These are phyloP conservation scores for Phoenix roebelenii DNA, from an alignment of 176 grass and related monocot genomes.

Conservation along the genomic window DNA sequence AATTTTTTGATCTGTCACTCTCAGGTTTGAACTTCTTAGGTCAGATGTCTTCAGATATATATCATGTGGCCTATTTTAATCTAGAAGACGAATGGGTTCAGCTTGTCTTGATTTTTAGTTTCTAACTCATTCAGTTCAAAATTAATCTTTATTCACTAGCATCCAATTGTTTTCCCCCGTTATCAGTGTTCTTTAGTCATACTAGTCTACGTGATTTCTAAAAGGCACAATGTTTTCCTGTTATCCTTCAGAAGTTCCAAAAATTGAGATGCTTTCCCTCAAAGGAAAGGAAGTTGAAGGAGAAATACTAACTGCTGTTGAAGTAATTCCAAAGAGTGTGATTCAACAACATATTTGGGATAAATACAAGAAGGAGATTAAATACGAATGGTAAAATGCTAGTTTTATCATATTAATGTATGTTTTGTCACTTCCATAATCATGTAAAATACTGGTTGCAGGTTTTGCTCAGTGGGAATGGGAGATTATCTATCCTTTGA, in stretches of 20 bases:
- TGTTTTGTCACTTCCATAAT: too few relatives aligned
- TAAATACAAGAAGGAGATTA: slow-evolving; percentile 93
- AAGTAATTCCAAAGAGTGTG: slow-evolving; percentile 59
- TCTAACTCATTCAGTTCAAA: too few relatives aligned
- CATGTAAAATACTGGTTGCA: slow-evolving; percentile 24
- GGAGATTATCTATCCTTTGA: slow-evolving; percentile 54
- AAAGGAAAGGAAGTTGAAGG: slow-evolving; percentile 84
- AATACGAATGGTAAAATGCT: slow-evolving; percentile 64
- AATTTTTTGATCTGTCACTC: too few relatives aligned
- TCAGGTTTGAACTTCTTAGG: too few relatives aligned
- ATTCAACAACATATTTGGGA: slow-evolving; percentile 72
- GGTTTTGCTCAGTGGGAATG: slow-evolving; percentile 52
- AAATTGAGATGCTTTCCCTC: slow-evolving; percentile 62
- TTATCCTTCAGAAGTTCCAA: slow-evolving; percentile 50
- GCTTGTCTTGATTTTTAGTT: too few relatives aligned
- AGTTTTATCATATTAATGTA: background rate
- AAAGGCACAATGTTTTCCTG: background rate
- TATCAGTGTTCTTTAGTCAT: too few relatives aligned
- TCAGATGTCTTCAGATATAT: too few relatives aligned
- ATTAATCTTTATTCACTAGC: too few relatives aligned
- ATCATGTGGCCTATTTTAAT: too few relatives aligned
- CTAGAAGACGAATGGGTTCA: too few relatives aligned
- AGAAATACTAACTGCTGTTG: slow-evolving; percentile 53
- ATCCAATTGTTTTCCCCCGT: too few relatives aligned
- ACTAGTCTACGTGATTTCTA: too few relatives aligned